These are phyloP conservation scores for Tetraselmis chui DNA, from an alignment of 139 green algal species.

Conservation along the genomic window DNA sequence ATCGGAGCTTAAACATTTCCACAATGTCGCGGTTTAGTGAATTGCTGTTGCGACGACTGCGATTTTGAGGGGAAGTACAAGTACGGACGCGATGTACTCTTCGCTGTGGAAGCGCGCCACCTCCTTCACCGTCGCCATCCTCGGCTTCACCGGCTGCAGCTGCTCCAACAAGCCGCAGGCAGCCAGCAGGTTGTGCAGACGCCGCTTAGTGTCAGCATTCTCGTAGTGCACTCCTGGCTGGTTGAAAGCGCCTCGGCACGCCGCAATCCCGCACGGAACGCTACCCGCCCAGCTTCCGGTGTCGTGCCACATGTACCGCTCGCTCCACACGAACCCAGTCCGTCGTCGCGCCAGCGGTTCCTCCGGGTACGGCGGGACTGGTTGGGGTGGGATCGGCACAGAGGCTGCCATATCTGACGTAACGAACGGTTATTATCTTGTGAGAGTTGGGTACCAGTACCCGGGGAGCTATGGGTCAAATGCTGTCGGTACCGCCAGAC, in stretches of 20 bases:
- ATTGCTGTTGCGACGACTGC: too few relatives aligned
- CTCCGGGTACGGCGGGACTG: neutral
- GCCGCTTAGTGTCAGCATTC: slow-evolving; percentile 42
- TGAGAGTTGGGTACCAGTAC: too few relatives aligned
- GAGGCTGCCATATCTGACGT: neutral
- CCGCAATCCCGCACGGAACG: neutral
- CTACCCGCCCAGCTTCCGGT: slow-evolving; percentile 10
- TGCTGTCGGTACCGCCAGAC: too few relatives aligned
- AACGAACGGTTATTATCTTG: too few relatives aligned
- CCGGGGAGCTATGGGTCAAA: too few relatives aligned
- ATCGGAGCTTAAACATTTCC: too few relatives aligned
- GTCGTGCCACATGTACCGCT: slow-evolving; percentile 23
- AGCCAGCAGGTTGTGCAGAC: slow-evolving; percentile 36
- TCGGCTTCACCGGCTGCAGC: slow-evolving; percentile 26
- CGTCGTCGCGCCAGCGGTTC: neutral
- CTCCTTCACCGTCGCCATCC: slow-evolving; percentile 26
- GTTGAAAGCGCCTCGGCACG: neutral
- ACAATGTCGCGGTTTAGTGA: too few relatives aligned
- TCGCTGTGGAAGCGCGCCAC: slow-evolving; percentile 27
- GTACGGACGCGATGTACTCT: slow-evolving; percentile 21
- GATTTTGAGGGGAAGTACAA: too few relatives aligned
- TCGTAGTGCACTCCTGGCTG: slow-evolving; percentile 37
- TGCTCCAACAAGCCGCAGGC: slow-evolving; percentile 35
- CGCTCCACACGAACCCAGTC: slow-evolving; percentile 21
- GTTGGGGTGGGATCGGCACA: neutral